Conservation (phyloP, 805 yeast genomes). For the Clavispora santaluciae region DNA sequence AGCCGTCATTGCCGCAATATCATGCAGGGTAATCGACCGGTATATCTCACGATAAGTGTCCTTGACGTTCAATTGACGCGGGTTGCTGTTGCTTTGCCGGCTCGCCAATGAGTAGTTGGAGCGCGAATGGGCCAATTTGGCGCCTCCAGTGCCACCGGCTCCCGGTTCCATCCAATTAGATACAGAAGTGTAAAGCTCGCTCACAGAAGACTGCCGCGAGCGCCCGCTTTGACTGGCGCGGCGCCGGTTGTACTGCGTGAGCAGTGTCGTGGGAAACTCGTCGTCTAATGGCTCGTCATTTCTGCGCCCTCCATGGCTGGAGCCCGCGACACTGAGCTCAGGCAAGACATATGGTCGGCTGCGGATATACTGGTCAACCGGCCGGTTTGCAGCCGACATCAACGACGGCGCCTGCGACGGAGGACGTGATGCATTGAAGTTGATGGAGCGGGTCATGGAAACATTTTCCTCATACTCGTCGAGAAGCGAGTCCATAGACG, state of each 20-base stretch:
- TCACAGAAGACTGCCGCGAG: constrained; percentile 35
- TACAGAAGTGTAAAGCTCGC: constrained; percentile 39
- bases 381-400: constrained; percentile 14
- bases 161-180: constrained; percentile 52
- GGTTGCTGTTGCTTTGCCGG: constrained; percentile 2
- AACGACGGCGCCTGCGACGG: constrained; percentile 24
- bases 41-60: constrained; percentile 32
- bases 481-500: constrained; percentile 36
- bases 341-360: constrained; percentile 1
- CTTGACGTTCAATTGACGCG: constrained; percentile 13
- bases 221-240: constrained; percentile 15
- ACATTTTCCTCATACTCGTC: constrained; percentile 44
- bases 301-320: constrained; percentile 1
- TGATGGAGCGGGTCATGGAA: constrained; percentile 22
- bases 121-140: constrained; percentile 9
- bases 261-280: constrained; percentile 31
- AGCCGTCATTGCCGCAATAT: constrained; percentile 18
- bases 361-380: constrained; percentile 6
- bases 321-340: constrained; percentile 2
- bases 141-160: constrained; percentile 5
- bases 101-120: constrained; percentile 13
- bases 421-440: constrained; percentile 21
- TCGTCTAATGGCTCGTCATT: constrained; percentile 15
- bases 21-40: constrained; percentile 32
- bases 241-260: constrained; percentile 31